Evolutionary conservation across 2,329 filamentous ascomycete genomes (phyloP).

Genomic region (Exophiala sideris): DNA sequence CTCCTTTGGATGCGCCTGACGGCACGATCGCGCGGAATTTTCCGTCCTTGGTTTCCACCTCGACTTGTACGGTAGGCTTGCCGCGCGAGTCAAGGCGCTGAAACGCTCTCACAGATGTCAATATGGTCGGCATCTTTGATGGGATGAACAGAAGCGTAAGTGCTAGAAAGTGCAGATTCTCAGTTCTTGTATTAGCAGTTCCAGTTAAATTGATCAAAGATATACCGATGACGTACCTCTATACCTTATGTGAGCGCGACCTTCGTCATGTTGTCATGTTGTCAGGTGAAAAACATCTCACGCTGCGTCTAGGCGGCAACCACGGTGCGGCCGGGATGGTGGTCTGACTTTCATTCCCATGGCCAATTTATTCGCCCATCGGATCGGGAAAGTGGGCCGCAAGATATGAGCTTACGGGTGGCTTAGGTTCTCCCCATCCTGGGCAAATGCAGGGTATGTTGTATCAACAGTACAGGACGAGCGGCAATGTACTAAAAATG

Average conservation of each 20-base stretch:
- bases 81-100: slow-evolving; percentile 36
- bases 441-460: too few relatives aligned
- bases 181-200: background rate
- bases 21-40: slow-evolving; percentile 34
- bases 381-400: too few relatives aligned
- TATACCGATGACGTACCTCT: background rate
- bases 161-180: too few relatives aligned
- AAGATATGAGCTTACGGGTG: too few relatives aligned
- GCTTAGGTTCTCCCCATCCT: too few relatives aligned
- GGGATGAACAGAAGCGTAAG: background rate
- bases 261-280: background rate
- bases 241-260: background rate
- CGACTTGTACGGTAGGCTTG: slow-evolving; percentile 37
- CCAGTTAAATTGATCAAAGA: background rate
- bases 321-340: background rate
- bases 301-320: background rate
- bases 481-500: too few relatives aligned
- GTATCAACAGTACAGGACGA: too few relatives aligned
- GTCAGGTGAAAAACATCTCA: too few relatives aligned
- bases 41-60: slow-evolving; percentile 32
- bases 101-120: background rate
- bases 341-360: background rate
- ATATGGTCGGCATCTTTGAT: background rate
- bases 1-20: slow-evolving; percentile 37
- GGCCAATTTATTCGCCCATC: too few relatives aligned